phyloP scores from a whole-genome alignment of 352 stramenopile species.

The Globisporangium sylvaticum region DNA sequence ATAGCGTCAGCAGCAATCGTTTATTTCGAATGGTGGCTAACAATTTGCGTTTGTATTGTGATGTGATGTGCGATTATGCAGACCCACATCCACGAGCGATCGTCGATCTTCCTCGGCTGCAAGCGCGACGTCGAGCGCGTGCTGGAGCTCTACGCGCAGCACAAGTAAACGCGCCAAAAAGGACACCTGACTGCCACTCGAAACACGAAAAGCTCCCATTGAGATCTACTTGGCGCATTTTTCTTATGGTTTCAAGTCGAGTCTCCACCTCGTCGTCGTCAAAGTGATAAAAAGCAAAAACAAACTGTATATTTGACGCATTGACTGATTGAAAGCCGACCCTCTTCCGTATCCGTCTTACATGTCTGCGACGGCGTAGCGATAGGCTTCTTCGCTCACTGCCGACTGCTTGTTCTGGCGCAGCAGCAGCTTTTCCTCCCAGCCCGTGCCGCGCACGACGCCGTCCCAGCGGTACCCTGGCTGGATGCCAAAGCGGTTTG shows the following conservation, averaged over 20 bases:
- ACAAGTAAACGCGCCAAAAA: conserved; percentile 31
- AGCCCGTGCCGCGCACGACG: conserved; percentile 94
- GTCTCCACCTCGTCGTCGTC: neutral
- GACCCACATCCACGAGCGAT: conserved; percentile 96
- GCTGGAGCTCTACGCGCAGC: conserved; percentile 66
- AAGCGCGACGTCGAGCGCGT: conserved; percentile 84
- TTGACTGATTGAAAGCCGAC: neutral
- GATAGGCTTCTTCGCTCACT: conserved; percentile 69
- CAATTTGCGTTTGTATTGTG: conserved; percentile 6
- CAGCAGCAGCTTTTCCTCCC: conserved; percentile 92
- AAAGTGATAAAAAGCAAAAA: conserved; percentile 2
- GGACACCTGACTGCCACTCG: neutral
- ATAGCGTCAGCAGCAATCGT: no score
- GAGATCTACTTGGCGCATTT: neutral
- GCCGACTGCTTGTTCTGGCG: conserved; percentile 63
- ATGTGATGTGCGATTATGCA: conserved; percentile 12
- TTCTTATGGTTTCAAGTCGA: no score
- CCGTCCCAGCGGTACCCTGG: conserved; percentile 99
- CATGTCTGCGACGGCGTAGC: conserved; percentile 81
- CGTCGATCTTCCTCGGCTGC: conserved; percentile 96
- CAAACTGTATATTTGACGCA: neutral
- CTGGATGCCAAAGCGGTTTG: conserved; percentile 87
- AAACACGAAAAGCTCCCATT: neutral
- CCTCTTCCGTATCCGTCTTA: conserved; percentile 21
- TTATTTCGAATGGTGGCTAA: conserved; percentile 8